Evolutionary conservation across 257 asterid species (phyloP).

Genomic region (Ocimum tenuiflorum): DNA sequence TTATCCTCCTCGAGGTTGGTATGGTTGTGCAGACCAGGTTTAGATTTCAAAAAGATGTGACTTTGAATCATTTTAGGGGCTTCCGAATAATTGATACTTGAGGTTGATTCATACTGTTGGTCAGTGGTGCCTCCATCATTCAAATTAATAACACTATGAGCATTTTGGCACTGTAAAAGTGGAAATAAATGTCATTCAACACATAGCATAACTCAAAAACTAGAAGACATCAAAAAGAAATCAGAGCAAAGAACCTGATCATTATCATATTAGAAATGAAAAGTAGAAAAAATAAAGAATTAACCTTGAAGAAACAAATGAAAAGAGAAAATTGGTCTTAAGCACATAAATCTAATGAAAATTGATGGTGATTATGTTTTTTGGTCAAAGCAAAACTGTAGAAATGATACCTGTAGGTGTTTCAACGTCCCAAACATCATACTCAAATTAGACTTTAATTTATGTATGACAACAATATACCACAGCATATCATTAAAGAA

Average conservation of each 20-base stretch:
- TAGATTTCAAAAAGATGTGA: conserved; percentile 33
- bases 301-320: background rate
- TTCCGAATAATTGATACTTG: conserved; percentile 21
- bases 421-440: conserved; percentile 3
- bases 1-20: conserved; percentile 40
- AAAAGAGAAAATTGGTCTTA: background rate
- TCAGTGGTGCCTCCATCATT: conserved; percentile 30
- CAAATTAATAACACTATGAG: conserved; percentile 28
- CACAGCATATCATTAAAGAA: background rate
- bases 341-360: conserved; percentile 5
- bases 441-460: conserved; percentile 1
- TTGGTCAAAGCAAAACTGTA: conserved; percentile 2
- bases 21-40: conserved; percentile 34
- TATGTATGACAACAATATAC: background rate
- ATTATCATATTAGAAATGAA: background rate
- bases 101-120: conserved; percentile 20
- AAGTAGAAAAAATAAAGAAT: background rate
- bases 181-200: conserved; percentile 2
- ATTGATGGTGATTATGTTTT: background rate
- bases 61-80: conserved; percentile 37
- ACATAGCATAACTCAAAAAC: background rate
- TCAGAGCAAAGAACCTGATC: background rate
- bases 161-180: conserved; percentile 37
- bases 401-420: conserved; percentile 10
- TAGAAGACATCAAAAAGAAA: no score